Percentiles rank a stretch among this genome's conserved stretches.
Evolutionary conservation across 2,329 filamentous ascomycete genomes (phyloP).

Genomic region (Cladorrhinum sp.): DNA sequence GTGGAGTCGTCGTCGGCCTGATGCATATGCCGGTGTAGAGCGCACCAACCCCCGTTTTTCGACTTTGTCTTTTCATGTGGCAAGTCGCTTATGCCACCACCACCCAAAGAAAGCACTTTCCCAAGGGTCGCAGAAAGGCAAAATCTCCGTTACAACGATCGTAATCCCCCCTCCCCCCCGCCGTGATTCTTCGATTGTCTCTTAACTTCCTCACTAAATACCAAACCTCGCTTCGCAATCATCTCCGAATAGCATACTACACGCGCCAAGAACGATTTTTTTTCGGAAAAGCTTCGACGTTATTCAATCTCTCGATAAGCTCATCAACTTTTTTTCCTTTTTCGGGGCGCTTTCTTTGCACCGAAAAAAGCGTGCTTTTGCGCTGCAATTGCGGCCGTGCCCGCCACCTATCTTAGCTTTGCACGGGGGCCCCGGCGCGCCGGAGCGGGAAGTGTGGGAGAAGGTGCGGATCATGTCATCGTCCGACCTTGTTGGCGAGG

Average conservation of each 20-base stretch:
- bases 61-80: neutral
- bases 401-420: too few species aligned
- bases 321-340: neutral
- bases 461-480: neutral
- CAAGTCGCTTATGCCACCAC: too few species aligned
- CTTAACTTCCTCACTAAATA: neutral
- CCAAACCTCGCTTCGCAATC: neutral
- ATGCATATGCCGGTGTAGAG: neutral
- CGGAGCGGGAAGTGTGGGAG: neutral
- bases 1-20: too few species aligned
- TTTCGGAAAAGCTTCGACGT: too few species aligned
- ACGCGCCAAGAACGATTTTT: neutral
- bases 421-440: neutral
- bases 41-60: neutral
- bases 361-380: too few species aligned
- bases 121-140: neutral
- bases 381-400: neutral
- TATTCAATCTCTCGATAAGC: too few species aligned
- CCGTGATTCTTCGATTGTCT: neutral
- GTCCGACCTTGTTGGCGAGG: neutral
- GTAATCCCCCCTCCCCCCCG: neutral
- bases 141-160: neutral
- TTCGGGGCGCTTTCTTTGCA: too few species aligned
- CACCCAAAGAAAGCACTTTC: too few species aligned
- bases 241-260: neutral